phyloP scores from a whole-genome alignment of 75 land plant species.

The Selaginella tamariscina region DNA sequence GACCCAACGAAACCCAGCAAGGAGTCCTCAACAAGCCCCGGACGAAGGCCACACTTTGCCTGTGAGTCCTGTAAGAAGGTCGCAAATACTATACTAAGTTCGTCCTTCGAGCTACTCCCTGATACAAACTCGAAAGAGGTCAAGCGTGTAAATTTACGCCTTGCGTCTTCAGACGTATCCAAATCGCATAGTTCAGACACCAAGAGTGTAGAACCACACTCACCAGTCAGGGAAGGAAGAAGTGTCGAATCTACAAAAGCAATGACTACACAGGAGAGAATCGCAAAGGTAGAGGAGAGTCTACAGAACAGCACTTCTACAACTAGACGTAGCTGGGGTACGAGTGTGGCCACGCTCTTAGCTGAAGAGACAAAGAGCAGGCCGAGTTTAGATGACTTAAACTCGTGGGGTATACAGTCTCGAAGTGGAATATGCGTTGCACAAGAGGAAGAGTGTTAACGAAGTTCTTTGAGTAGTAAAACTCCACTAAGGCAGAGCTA shows the following conservation, averaged over 20 bases:
- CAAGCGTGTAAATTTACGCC: not conserved
- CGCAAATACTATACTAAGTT: not conserved
- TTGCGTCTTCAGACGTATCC: too few relatives aligned
- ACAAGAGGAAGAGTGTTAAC: not conserved
- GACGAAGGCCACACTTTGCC: not conserved
- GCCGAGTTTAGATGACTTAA: not conserved
- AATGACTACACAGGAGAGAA: not conserved
- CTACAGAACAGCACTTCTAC: not conserved
- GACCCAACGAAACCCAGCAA: not conserved
- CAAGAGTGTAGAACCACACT: not conserved
- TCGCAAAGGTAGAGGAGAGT: not conserved
- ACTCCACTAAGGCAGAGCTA: too few relatives aligned
- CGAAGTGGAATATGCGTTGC: not conserved
- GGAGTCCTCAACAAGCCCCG: not conserved
- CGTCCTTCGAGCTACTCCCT: not conserved
- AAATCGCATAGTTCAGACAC: not conserved
- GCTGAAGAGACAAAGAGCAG: not conserved
- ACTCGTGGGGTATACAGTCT: not conserved
- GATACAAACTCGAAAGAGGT: not conserved
- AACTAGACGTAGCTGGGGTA: not conserved
- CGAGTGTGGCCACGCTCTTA: not conserved
- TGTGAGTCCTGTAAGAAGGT: not conserved
- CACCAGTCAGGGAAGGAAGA: not conserved
- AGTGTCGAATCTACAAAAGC: too few relatives aligned
- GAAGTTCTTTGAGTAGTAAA: too few relatives aligned